Base-by-base conservation (phyloP, 2,329 filamentous ascomycete genomes). In the Alternaria sp. region DNA sequence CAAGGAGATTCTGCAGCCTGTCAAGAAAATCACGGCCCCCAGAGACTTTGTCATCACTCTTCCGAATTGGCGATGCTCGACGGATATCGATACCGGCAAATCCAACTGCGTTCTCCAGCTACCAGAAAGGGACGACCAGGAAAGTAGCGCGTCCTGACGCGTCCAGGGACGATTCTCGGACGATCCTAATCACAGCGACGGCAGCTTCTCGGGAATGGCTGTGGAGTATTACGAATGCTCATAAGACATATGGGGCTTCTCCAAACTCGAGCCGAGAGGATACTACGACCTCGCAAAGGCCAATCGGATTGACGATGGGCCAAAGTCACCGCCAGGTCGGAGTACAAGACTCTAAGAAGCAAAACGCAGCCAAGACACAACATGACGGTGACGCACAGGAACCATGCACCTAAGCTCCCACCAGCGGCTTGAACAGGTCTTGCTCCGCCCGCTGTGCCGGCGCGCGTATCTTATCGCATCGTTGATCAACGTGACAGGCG, bases 401-500 rank as follows among this genome's bases (percentile, higher is more conserved):
- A 44, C 15, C 55, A 41, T 53, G 47, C 53, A 30, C 33, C 46
- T 20, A 43, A 61, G 47, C 41, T 25, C 18, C 43, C 37, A 47
- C 33, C 1, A 28, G 30, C 55, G 46, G 33, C 47, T 66, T 49
- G 55, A 60, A 56, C 26, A 51, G 9, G 30, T 57, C 56, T 43
- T 49, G 64, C 49, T 28, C 53, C 33, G 63, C 53, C 43, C 28
- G 45, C 20, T 49, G 46, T 60, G 9, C 50, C 50, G 15, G 51
- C 37, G 54, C 58, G 49, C 68, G 64, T 66, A 65, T 69, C 64
- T 59, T 45, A 62, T 60, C 62, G 58, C 62, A 28, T 21, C 53
- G 41, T 58, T 63, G 45, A 63, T 50, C 61, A 70, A 70, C 68
- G 66, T 70, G 68, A 69, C 59, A 55, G 53, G 33, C 61, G 50